Conservation (phyloP, 2,329 filamentous ascomycete genomes). For the Colletotrichum truncatum region DNA sequence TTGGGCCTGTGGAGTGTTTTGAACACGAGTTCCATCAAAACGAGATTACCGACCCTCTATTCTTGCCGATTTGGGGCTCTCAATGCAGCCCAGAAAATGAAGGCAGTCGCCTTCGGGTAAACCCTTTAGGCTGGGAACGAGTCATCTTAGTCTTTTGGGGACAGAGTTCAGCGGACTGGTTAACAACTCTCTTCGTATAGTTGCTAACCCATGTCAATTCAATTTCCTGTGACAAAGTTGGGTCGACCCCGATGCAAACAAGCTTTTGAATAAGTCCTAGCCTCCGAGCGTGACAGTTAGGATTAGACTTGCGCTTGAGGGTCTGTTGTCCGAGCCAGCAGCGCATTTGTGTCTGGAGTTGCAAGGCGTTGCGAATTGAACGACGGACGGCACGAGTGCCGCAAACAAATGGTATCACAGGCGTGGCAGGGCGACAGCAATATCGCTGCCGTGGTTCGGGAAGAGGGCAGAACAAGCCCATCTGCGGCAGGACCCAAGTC, state of each 20-base stretch:
- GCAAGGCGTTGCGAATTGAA: slow-evolving; percentile 6
- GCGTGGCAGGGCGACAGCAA: not conserved
- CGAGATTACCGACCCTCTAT: not conserved
- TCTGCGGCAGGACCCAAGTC: slow-evolving; percentile 4
- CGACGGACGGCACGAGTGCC: slow-evolving; percentile 14
- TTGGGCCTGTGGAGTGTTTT: not conserved
- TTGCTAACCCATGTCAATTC: not conserved
- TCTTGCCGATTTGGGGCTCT: too few species aligned
- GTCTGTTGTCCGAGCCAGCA: not conserved
- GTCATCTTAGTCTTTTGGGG: not conserved
- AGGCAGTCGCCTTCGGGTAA: not conserved
- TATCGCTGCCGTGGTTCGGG: not conserved
- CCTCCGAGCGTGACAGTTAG: not conserved
- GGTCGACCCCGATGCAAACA: not conserved
- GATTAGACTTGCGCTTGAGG: not conserved
- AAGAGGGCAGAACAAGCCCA: not conserved
- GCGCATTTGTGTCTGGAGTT: not conserved
- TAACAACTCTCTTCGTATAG: not conserved
- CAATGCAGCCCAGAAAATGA: not conserved
- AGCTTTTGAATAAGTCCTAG: slow-evolving; percentile 11
- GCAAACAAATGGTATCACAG: slow-evolving; percentile 9
- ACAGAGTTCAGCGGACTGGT: not conserved
- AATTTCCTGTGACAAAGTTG: not conserved
- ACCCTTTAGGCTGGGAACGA: not conserved
- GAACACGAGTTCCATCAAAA: slow-evolving; percentile 1